Conservation (phyloP, 495 filamentous ascomycete genomes). For the Xylaria venustula region DNA sequence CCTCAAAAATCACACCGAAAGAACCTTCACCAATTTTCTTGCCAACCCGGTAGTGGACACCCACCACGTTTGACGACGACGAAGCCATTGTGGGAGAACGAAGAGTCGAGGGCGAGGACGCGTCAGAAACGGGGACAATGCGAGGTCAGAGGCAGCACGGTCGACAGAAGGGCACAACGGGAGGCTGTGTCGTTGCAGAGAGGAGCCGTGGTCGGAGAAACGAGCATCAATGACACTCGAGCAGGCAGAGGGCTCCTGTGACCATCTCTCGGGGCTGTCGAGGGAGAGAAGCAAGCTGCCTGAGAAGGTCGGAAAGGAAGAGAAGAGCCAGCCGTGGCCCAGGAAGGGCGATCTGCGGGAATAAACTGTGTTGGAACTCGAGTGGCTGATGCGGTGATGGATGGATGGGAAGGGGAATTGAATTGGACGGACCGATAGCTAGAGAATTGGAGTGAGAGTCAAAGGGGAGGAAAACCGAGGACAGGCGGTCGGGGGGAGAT, state of each 20-base stretch:
- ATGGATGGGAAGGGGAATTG: constrained; percentile 11
- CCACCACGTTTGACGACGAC: constrained; percentile 95
- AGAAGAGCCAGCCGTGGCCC: constrained; percentile 17
- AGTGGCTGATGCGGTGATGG: constrained; percentile 9
- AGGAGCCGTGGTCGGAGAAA: constrained; percentile 4
- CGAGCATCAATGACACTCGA: constrained; percentile 17
- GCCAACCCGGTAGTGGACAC: constrained; percentile 97
- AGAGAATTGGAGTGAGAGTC: constrained; percentile 17
- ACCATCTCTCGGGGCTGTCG: constrained; percentile 15
- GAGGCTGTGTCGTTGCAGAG: not conserved
- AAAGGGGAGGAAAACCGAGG: constrained; percentile 16
- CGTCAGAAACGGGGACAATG: not conserved
- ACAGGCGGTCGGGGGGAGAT: constrained; percentile 13
- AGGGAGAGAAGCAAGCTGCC: constrained; percentile 10
- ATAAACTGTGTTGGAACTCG: constrained; percentile 3
- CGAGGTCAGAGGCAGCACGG: constrained; percentile 2
- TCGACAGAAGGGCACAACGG: not conserved
- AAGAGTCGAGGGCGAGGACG: not conserved
- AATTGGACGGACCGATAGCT: constrained; percentile 11
- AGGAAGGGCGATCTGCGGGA: constrained; percentile 11
- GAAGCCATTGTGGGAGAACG: constrained; percentile 67
- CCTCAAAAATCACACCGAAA: constrained; percentile 99
- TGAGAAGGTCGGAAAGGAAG: constrained; percentile 1
- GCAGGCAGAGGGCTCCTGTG: not conserved
- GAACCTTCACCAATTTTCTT: constrained; percentile 99